These are phyloP conservation scores for Annona cherimola DNA, from an alignment of 164 flowering plant genomes.

Conservation along the genomic window DNA sequence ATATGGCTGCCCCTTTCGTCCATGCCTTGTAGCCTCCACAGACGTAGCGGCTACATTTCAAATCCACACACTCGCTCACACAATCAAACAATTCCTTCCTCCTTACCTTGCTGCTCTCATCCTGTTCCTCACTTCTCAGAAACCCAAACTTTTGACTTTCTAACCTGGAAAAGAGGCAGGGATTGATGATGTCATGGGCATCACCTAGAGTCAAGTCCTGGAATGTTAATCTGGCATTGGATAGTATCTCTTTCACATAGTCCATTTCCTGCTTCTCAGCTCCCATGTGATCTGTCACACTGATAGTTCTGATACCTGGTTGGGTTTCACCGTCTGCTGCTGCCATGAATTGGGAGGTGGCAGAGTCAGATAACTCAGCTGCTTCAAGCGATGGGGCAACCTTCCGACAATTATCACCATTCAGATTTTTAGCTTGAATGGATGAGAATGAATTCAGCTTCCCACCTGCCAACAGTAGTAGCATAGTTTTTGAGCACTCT, in stretches of 20 bases:
- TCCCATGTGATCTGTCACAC: conserved; percentile 3
- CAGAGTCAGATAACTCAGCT: conserved; percentile 73
- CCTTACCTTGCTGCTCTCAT: conserved; percentile 19
- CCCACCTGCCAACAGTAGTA: conserved; percentile 37
- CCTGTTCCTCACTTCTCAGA: conserved; percentile 5
- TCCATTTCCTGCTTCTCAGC: conserved; percentile 48
- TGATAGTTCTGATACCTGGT: not conserved
- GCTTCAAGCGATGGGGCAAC: conserved; percentile 28
- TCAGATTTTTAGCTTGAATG: conserved; percentile 36
- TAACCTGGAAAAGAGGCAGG: conserved; percentile 55
- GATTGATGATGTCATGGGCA: conserved; percentile 43
- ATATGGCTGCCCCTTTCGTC: conserved; percentile 50
- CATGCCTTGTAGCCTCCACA: conserved; percentile 53
- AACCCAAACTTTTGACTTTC: conserved; percentile 38
- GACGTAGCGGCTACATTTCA: conserved; percentile 44
- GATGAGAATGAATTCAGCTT: conserved; percentile 33
- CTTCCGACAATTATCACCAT: conserved; percentile 23
- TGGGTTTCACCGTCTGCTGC: conserved; percentile 14
- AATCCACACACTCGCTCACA: conserved; percentile 63
- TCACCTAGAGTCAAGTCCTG: conserved; percentile 51
- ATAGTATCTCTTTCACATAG: conserved; percentile 52
- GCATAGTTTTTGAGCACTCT: not conserved
- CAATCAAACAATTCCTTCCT: conserved; percentile 64
- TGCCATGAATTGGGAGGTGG: conserved; percentile 46
- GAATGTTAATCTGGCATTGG: conserved; percentile 47